Evolutionary conservation across 139 green algal species (phyloP).

Genomic region (Trebouxia sp.): DNA sequence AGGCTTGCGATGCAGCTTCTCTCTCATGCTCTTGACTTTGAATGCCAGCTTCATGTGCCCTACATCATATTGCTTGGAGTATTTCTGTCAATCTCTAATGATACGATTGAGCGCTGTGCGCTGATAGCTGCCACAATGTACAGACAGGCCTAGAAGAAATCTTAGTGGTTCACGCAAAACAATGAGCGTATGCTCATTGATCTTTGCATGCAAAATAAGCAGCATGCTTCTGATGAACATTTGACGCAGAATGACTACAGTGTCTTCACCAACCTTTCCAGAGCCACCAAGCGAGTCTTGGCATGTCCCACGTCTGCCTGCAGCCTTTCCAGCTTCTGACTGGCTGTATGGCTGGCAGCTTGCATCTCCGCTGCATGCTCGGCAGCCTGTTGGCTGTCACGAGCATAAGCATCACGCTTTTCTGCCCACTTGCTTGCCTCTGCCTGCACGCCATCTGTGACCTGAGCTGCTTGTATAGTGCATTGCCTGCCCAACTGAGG

Average conservation of each 20-base stretch:
- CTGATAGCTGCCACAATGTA: too few species aligned
- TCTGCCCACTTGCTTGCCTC: constrained; percentile 30
- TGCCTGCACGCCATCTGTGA: constrained; percentile 8
- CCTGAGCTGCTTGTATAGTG: too few species aligned
- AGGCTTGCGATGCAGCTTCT: neutral
- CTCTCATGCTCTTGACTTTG: constrained; percentile 6
- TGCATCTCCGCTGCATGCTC: neutral
- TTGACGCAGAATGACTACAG: too few species aligned
- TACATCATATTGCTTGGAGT: too few species aligned
- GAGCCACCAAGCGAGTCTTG: constrained; percentile 29
- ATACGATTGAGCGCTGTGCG: too few species aligned
- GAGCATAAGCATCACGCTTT: constrained; percentile 33
- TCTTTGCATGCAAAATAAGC: too few species aligned
- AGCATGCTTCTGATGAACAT: too few species aligned
- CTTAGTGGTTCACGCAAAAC: too few species aligned
- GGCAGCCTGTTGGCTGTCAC: constrained; percentile 23
- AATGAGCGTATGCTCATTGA: too few species aligned
- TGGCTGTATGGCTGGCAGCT: neutral
- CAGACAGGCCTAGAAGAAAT: too few species aligned
- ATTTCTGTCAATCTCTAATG: too few species aligned
- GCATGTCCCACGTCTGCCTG: constrained; percentile 35
- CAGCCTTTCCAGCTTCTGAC: constrained; percentile 31
- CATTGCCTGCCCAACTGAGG: too few species aligned
- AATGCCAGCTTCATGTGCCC: neutral
- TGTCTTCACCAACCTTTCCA: neutral